Conservation (phyloP, 2,329 filamentous ascomycete species). For the Diaporthe sp. region DNA sequence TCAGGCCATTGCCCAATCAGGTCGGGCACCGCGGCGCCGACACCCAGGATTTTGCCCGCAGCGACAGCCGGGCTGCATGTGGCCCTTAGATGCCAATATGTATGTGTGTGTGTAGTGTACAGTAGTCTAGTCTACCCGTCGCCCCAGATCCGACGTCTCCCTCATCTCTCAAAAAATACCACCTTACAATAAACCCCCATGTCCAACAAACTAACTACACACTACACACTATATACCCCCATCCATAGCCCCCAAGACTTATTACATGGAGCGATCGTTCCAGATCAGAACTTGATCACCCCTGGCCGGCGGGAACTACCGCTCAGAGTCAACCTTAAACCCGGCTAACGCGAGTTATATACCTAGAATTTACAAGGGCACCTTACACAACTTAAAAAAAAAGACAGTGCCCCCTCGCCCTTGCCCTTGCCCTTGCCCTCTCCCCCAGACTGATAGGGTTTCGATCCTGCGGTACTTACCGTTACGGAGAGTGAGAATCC, state of each 20-base stretch:
- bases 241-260: not conserved
- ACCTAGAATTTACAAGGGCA: not conserved
- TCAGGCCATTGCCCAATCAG: slow-evolving; percentile 26
- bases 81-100: not conserved
- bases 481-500: not conserved
- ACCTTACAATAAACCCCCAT: no score
- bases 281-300: not conserved
- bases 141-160: not conserved
- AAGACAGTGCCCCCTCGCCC: not conserved
- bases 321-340: not conserved
- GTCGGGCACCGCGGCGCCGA: not conserved
- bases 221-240: not conserved
- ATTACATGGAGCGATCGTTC: not conserved
- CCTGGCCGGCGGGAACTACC: slow-evolving; percentile 9
- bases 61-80: slow-evolving; percentile 1
- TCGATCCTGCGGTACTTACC: slow-evolving; percentile 10
- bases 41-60: not conserved
- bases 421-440: not conserved
- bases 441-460: not conserved
- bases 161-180: no score
- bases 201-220: not conserved
- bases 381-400: no score
- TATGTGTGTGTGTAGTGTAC: not conserved
- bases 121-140: not conserved
- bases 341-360: not conserved